phyloP scores from a whole-genome alignment of 1,139 yeast species.

The Taphrina wiesneri region DNA sequence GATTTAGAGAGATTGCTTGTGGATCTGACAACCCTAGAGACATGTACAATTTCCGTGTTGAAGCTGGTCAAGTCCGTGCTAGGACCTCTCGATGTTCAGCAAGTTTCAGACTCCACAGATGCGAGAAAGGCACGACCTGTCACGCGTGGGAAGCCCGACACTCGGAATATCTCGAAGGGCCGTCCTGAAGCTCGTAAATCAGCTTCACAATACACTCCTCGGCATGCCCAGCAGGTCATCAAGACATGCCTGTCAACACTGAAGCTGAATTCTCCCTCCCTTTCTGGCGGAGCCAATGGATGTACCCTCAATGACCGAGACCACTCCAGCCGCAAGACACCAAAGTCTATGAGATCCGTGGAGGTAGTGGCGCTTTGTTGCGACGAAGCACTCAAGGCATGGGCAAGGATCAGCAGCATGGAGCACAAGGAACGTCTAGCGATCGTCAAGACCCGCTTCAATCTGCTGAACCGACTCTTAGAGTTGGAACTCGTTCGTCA shows the following conservation, averaged over 20 bases:
- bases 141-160: neutral
- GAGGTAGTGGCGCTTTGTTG: neutral
- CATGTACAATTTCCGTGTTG: slow-evolving; percentile 8
- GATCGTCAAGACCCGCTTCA: slow-evolving; percentile 16
- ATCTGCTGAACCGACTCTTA: slow-evolving; percentile 9
- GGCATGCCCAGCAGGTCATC: slow-evolving; percentile 17
- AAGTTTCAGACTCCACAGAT: neutral
- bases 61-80: slow-evolving; percentile 6
- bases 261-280: neutral
- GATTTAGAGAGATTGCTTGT: neutral
- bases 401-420: neutral
- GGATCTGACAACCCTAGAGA: slow-evolving; percentile 17
- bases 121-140: neutral
- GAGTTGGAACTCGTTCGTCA: slow-evolving; percentile 13
- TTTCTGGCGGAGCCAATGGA: too few species aligned
- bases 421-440: slow-evolving; percentile 3
- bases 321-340: too few species aligned
- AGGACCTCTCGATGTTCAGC: neutral
- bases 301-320: too few species aligned
- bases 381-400: neutral
- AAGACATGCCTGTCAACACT: slow-evolving; percentile 10
- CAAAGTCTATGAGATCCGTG: neutral
- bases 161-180: neutral
- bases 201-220: neutral
- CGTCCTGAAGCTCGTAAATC: neutral